Percentiles rank a stretch among this genome's conserved stretches.
These are phyloP conservation scores for Oryza punctata DNA, from an alignment of 176 grass and related monocot species.

Conservation along the genomic window DNA sequence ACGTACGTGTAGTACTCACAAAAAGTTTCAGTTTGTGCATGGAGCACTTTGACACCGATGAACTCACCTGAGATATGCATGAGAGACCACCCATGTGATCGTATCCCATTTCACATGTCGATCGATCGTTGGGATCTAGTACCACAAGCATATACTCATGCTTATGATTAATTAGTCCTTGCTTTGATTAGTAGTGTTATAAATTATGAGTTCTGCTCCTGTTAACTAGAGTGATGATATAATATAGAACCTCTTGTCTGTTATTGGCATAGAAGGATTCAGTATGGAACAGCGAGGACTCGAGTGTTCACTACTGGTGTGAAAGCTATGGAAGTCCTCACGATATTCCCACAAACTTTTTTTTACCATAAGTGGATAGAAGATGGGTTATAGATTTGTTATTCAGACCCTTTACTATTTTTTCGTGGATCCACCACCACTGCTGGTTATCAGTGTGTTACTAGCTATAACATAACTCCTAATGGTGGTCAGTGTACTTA, in stretches of 20 bases:
- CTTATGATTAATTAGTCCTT: background rate
- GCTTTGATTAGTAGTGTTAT: background rate
- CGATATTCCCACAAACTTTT: no score
- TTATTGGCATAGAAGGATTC: no score
- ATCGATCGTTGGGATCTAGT: background rate
- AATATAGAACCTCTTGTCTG: no score
- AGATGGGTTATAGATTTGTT: no score
- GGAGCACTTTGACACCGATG: background rate
- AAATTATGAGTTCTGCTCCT: background rate
- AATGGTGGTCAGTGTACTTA: background rate
- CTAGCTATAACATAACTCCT: no score
- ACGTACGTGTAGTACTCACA: background rate
- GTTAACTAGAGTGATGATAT: background rate
- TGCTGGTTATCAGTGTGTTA: background rate
- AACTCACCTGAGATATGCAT: background rate
- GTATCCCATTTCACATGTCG: background rate
- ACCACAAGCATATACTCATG: slow-evolving; percentile 10
- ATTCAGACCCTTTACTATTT: no score
- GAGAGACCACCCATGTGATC: background rate
- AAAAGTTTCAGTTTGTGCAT: background rate
- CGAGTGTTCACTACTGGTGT: no score
- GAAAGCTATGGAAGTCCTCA: no score
- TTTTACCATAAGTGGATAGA: no score
- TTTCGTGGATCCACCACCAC: no score
- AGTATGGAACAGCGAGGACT: no score